Percentiles rank a stretch among this genome's conserved stretches.
These are phyloP conservation scores for Trichosanthes cucumerina DNA, from an alignment of 306 rosid species.

Conservation along the genomic window DNA sequence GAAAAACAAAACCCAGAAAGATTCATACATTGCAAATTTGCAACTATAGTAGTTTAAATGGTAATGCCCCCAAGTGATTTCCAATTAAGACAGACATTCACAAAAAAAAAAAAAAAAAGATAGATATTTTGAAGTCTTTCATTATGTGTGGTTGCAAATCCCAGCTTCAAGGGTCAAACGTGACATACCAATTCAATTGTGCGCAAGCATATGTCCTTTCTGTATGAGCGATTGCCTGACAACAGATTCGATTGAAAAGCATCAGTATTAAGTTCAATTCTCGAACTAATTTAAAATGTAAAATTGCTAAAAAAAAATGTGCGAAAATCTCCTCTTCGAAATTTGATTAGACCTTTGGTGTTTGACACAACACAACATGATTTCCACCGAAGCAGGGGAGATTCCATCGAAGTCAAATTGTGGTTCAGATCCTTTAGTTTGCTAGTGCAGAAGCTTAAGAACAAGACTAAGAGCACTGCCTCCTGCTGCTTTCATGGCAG, in stretches of 20 bases:
- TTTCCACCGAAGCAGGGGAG: not conserved
- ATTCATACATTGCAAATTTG: not conserved
- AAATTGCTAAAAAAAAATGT: not conserved
- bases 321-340: not conserved
- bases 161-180: conserved; percentile 3
- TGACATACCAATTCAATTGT: not conserved
- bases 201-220: not conserved
- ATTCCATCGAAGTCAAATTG: not conserved
- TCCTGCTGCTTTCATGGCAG: not conserved
- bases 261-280: not conserved
- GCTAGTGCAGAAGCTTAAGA: not conserved
- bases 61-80: not conserved
- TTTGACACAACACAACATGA: conserved; percentile 16
- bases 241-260: not conserved
- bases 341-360: conserved; percentile 39
- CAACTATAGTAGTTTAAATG: not conserved
- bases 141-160: conserved; percentile 2
- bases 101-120: not conserved
- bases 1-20: not conserved
- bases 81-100: conserved; percentile 5
- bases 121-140: not conserved
- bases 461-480: not conserved
- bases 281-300: not conserved
- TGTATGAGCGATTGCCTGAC: not conserved
- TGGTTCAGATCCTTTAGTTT: not conserved